Evolutionary conservation across 106 monocot species (phyloP).

Genomic region (Triglochin maritima): DNA sequence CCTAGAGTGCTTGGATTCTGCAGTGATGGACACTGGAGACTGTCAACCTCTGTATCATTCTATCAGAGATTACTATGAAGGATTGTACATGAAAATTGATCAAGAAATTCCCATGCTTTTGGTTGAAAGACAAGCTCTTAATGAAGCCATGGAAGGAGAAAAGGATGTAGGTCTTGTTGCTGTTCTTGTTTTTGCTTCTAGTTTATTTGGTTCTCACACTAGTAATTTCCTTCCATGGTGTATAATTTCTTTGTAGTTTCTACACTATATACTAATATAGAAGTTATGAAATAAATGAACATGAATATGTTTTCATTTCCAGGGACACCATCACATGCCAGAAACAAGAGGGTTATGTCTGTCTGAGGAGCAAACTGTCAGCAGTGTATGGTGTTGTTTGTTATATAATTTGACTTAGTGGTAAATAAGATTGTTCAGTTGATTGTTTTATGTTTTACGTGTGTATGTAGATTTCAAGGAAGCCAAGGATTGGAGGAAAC

Average conservation of each 20-base stretch:
- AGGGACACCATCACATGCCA: conserved; percentile 89
- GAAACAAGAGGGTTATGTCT: conserved; percentile 94
- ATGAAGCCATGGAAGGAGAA: conserved; percentile 98
- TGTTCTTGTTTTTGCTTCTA: background rate
- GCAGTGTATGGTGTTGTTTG: conserved; percentile 46
- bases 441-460: background rate
- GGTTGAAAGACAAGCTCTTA: conserved; percentile 95
- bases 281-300: no score
- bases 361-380: conserved; percentile 88
- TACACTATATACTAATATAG: no score
- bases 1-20: conserved; percentile 86
- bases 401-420: background rate
- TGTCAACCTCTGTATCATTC: conserved; percentile 90
- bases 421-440: background rate
- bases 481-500: conserved; percentile 70
- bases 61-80: conserved; percentile 96
- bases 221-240: background rate
- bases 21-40: conserved; percentile 93
- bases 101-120: conserved; percentile 99
- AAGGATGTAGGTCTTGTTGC: conserved; percentile 72
- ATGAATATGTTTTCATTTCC: background rate
- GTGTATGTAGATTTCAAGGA: conserved; percentile 51
- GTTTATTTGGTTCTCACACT: background rate
- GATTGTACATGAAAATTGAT: conserved; percentile 92
- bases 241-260: no score